Base-by-base conservation (phyloP, 192 early-diverging fungal species). In the Linnemannia exigua region DNA sequence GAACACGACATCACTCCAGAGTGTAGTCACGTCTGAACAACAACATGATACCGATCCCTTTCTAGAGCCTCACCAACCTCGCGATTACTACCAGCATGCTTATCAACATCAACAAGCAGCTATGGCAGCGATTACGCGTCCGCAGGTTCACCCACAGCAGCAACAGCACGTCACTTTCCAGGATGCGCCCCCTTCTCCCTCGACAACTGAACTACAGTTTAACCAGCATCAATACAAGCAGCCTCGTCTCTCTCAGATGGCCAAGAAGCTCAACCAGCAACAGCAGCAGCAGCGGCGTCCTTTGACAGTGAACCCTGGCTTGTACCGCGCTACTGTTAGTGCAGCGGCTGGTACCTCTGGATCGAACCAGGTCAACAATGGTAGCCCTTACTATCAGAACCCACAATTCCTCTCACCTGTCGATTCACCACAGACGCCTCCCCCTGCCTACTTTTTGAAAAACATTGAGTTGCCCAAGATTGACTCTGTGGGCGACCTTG, bases 371-470 rank as follows among this genome's bases (percentile, higher is more conserved):
- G 79, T 75, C 61, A 76, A 77, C 70, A 70, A 76, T 51, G 75
- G 69, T 51, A 73, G 78, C 61, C 78, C 78, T 5, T 79, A 50
- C 37, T 73, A 73, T 33, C 78, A 79, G 78, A 73, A 79, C 52
- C 78, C 70, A 15, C 68, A 78, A 22, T 83, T 83, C 72, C 76
- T 83, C 16, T 78, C 81, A 1, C 81, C 81, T 17, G 51, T 78
- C 22, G 75, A 83, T 14, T 83, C 81, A 6, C 81, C 81, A 9
- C 75, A 74, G 81, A 83, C 76, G 28, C 81, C 81, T 16, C 81
- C 81, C 33, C 81, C 81, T 19, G 81, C 81, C 7, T 83, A 83
- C 71, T 77, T 83, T 20, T 25, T 82, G 69, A 73, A 68, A 61
- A 72, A 69, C 48, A 69, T 83, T 14, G 70, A 77, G 66, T 37